phyloP scores from a whole-genome alignment of 805 yeast species.

The Metschnikowia lunata region DNA sequence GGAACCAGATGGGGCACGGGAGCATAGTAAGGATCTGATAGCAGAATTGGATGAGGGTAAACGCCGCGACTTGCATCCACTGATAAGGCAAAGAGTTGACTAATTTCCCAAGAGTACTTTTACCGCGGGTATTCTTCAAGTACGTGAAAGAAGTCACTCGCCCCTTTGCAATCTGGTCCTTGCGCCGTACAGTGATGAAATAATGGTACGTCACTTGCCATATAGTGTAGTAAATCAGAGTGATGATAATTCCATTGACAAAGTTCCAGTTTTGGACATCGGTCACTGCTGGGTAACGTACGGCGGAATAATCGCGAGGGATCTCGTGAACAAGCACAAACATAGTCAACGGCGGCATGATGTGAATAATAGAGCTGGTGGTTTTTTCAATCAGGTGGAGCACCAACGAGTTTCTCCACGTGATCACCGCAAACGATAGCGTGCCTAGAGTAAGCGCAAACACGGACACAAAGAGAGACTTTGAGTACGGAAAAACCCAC shows the following conservation, averaged over 20 bases:
- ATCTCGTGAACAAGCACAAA: constrained; percentile 81
- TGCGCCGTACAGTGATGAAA: constrained; percentile 77
- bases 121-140: constrained; percentile 66
- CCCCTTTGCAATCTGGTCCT: constrained; percentile 80
- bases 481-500: constrained; percentile 79
- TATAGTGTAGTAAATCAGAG: constrained; percentile 74
- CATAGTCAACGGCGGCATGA: constrained; percentile 84
- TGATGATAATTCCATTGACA: constrained; percentile 64
- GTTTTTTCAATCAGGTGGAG: constrained; percentile 89
- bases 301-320: constrained; percentile 45
- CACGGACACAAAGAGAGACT: constrained; percentile 70
- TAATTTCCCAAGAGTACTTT: constrained; percentile 62
- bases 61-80: constrained; percentile 78
- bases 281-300: constrained; percentile 79
- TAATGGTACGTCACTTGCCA: constrained; percentile 93
- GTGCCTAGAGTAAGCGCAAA: constrained; percentile 89
- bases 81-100: constrained; percentile 82
- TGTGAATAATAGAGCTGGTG: constrained; percentile 85
- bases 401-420: constrained; percentile 93
- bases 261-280: constrained; percentile 64
- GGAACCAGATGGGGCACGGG: constrained; percentile 85
- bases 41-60: constrained; percentile 78
- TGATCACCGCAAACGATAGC: constrained; percentile 84
- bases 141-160: constrained; percentile 83
- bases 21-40: constrained; percentile 87